Conservation (phyloP, 2,329 filamentous ascomycete species). For the Sporothrix mexicana region DNA sequence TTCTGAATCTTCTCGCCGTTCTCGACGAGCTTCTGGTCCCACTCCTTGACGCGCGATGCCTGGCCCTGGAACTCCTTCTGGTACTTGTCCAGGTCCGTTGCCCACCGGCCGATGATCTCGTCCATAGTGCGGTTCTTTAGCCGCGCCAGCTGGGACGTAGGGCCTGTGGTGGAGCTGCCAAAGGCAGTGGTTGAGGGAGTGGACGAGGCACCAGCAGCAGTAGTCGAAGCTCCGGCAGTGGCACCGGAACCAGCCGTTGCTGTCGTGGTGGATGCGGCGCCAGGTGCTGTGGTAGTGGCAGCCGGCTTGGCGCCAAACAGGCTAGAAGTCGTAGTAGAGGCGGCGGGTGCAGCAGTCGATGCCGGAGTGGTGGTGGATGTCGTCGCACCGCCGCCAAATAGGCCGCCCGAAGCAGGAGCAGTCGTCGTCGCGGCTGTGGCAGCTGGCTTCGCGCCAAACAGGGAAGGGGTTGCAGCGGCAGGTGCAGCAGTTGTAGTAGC, state of each 20-base stretch:
- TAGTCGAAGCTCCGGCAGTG: conserved; percentile 41
- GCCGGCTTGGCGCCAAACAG: conserved; percentile 35
- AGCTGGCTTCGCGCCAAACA: conserved; percentile 32
- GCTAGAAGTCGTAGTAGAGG: conserved; percentile 34
- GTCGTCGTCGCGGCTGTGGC: conserved; percentile 20
- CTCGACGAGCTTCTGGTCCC: conserved; percentile 91
- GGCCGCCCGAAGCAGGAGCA: conserved; percentile 36
- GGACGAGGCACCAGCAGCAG: conserved; percentile 36
- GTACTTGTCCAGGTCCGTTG: conserved; percentile 91
- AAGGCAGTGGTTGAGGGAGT: conserved; percentile 49
- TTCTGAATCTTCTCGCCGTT: conserved; percentile 96
- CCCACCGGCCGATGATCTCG: conserved; percentile 97
- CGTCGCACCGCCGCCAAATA: conserved; percentile 40
- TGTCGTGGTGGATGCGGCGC: conserved; percentile 73
- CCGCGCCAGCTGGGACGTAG: conserved; percentile 82
- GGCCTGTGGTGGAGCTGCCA: conserved; percentile 78
- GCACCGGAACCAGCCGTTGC: conserved; percentile 32
- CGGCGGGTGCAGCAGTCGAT: conserved; percentile 42
- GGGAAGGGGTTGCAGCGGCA: conserved; percentile 12
- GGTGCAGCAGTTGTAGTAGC: conserved; percentile 10
- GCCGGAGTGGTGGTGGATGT: conserved; percentile 38
- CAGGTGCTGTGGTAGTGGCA: conserved; percentile 39
- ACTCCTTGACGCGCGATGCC: conserved; percentile 82
- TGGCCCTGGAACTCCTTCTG: conserved; percentile 96
- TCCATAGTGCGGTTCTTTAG: conserved; percentile 99